Evolutionary conservation across 371 early-diverging fungal genomes (phyloP), one percentile per base, ranked within the genome.

Genomic region (Haplosporangium sp.): DNA sequence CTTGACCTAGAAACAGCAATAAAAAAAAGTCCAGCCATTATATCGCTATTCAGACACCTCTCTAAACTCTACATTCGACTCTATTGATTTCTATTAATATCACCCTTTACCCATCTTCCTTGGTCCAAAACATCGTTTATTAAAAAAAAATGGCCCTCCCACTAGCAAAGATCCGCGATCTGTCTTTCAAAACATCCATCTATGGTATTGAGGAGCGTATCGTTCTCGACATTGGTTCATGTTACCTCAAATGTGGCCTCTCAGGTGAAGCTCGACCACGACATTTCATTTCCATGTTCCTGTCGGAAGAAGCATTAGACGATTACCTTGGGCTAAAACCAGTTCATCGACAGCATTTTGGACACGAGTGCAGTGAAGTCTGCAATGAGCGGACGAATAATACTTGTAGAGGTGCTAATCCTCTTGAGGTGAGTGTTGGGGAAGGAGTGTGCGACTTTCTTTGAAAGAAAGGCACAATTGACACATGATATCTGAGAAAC

Each of bases 241-340:
- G 90, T 20, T 93, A 92, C 71, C 87, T 96, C 69, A 94, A 95
- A 50, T 94, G 93, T 75, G 97, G 97, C 0, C 94, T 95, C 82
- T 94, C 95, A 19, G 96, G 96, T 35, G 97, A 96, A 82, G 84
- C 92, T 20, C 86, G 88, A 45, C 97, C 97, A 15, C 86, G 95
- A 39, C 90, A 92, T 68, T 85, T 90, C 39, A 76, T 92, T 13
- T 89, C 92, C 0, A 87, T 92, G 50, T 76, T 77, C 58, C 58
- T 71, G 65, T 63, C 89, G 65, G 59, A 69, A 50, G 66, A 72
- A 65, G 65, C 65, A n/a, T 35, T 81, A 61, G 82, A 81, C 56
- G 76, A 81, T 58, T 81, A 75, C 63, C 61, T 75, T 35, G 82
- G 82, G 4, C 44, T 75, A 58, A 64, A 56, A 20, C 68, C 75